Conservation (phyloP, 768 basidiomycete genomes). For the Tricholoma hemisulphureum region DNA sequence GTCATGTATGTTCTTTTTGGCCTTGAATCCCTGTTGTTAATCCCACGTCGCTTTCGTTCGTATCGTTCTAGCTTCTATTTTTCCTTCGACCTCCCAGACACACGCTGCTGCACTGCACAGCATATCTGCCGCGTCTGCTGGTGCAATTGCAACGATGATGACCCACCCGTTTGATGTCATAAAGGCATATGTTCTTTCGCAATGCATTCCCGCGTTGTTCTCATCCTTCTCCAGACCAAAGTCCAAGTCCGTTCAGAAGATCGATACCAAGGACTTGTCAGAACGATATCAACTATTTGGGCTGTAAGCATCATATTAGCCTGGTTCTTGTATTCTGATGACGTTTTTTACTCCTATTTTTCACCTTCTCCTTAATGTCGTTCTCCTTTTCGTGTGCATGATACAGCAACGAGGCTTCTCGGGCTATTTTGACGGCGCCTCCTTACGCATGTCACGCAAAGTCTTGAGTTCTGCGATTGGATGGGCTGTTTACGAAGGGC, state of each 20-base stretch:
- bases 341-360: neutral
- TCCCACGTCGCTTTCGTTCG: neutral
- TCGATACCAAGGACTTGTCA: slow-evolving; percentile 67
- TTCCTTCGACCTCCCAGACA: slow-evolving; percentile 42
- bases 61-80: slow-evolving; percentile 40
- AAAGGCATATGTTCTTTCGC: slow-evolving; percentile 57
- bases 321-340: neutral
- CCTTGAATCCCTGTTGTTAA: slow-evolving; percentile 6
- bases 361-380: neutral
- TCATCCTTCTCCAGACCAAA: slow-evolving; percentile 58
- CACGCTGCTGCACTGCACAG: slow-evolving; percentile 57
- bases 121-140: slow-evolving; percentile 74
- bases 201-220: neutral
- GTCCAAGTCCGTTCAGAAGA: slow-evolving; percentile 86
- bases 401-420: slow-evolving; percentile 70
- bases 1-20: slow-evolving; percentile 44
- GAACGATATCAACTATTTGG: slow-evolving; percentile 67
- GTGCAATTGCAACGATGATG: slow-evolving; percentile 76
- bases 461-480: slow-evolving; percentile 86
- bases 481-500: slow-evolving; percentile 88
- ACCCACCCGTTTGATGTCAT: slow-evolving; percentile 95
- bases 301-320: slow-evolving; percentile 42
- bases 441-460: slow-evolving; percentile 81
- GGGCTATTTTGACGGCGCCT: slow-evolving; percentile 87
- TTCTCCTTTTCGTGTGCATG: neutral